Evolutionary conservation across 257 asterid species (phyloP).

Genomic region (Petunia axillaris): DNA sequence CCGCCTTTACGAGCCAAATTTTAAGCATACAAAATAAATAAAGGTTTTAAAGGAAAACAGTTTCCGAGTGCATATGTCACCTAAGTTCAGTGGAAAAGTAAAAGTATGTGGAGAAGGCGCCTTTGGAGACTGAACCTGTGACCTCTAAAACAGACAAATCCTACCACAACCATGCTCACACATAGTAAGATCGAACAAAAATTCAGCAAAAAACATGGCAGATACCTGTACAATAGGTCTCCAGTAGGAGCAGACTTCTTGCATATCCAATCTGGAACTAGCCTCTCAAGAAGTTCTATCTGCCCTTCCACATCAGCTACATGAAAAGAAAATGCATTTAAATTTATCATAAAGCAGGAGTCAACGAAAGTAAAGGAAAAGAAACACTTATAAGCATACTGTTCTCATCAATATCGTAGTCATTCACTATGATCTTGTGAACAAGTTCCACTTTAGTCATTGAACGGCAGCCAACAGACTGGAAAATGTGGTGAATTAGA

Average conservation of each 20-base stretch:
- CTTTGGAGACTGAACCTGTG: background rate
- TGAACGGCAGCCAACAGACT: slow-evolving; percentile 56
- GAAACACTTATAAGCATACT: slow-evolving; percentile 47
- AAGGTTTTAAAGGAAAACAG: background rate
- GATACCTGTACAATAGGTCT: slow-evolving; percentile 70
- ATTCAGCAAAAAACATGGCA: background rate
- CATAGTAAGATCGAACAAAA: background rate
- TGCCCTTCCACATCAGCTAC: slow-evolving; percentile 67
- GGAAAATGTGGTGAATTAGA: slow-evolving; percentile 66
- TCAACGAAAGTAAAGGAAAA: slow-evolving; percentile 6
- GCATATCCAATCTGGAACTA: slow-evolving; percentile 82
- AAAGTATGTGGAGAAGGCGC: background rate
- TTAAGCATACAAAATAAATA: background rate
- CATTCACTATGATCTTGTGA: slow-evolving; percentile 78
- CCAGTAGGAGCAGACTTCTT: slow-evolving; percentile 67
- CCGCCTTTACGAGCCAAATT: background rate
- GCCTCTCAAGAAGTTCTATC: slow-evolving; percentile 72
- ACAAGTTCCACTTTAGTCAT: slow-evolving; percentile 87
- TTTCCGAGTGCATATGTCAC: background rate
- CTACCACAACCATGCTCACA: slow-evolving; percentile 2
- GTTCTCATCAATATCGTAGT: slow-evolving; percentile 57
- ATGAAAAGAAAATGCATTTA: slow-evolving; percentile 29
- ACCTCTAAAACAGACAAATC: slow-evolving; percentile 7
- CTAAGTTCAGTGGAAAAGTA: background rate
- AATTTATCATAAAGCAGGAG: slow-evolving; percentile 15